Conservation (phyloP, 208 protist species). For the Wallacemonas sp. region DNA sequence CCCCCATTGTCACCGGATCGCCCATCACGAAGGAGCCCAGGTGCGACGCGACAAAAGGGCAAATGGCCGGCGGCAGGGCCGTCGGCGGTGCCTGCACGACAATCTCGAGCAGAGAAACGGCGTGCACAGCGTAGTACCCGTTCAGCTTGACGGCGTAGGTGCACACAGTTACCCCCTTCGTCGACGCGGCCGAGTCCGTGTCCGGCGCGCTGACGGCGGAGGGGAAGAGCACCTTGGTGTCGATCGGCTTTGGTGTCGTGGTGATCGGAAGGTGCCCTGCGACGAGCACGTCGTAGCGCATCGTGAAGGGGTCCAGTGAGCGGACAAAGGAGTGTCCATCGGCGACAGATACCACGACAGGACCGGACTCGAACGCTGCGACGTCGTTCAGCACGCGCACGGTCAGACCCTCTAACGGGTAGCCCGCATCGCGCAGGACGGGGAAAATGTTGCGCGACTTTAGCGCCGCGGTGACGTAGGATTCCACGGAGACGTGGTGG, state of each 20-base stretch:
- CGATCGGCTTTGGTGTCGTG: slow-evolving; percentile 29
- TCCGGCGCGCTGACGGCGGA: background rate
- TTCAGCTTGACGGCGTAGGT: slow-evolving; percentile 64
- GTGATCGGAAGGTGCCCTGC: slow-evolving; percentile 58
- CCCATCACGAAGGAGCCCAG: slow-evolving; percentile 72
- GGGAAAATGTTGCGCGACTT: slow-evolving; percentile 53
- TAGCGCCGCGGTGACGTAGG: slow-evolving; percentile 70
- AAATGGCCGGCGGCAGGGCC: slow-evolving; percentile 50
- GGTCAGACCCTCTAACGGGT: slow-evolving; percentile 30
- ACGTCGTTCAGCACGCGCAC: slow-evolving; percentile 85
- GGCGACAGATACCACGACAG: slow-evolving; percentile 65
- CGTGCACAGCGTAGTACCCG: slow-evolving; percentile 80
- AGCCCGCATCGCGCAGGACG: slow-evolving; percentile 23
- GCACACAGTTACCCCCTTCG: slow-evolving; percentile 15
- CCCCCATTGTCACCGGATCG: slow-evolving; percentile 53
- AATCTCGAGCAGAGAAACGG: slow-evolving; percentile 75
- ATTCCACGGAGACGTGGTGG: slow-evolving; percentile 81
- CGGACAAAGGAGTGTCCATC: slow-evolving; percentile 43
- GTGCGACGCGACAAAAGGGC: slow-evolving; percentile 49
- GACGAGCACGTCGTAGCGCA: slow-evolving; percentile 82
- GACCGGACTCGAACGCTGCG: slow-evolving; percentile 61
- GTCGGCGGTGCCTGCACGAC: slow-evolving; percentile 54
- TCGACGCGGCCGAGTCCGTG: background rate
- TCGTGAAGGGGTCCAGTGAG: slow-evolving; percentile 44
- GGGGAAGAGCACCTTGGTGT: slow-evolving; percentile 26